Percentiles rank a stretch among this genome's conserved stretches.
These are phyloP conservation scores for Chytriomyces sp. DNA, from an alignment of 192 early-diverging fungal species.

Conservation along the genomic window DNA sequence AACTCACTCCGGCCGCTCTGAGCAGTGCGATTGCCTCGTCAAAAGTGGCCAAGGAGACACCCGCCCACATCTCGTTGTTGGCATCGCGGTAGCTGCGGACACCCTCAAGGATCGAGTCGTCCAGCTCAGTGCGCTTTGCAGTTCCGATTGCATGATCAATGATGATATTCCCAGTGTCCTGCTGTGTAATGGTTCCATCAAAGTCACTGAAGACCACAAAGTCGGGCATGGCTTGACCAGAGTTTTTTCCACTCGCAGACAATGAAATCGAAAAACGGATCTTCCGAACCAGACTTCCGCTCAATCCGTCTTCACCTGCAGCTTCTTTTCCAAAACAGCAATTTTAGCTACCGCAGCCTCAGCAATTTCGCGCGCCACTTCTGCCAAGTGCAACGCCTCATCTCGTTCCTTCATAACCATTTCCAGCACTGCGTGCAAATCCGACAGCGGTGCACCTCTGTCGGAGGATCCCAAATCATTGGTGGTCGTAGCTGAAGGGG, in stretches of 20 bases:
- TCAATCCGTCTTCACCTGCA: neutral
- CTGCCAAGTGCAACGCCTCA: constrained; percentile 10
- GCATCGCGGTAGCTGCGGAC: constrained; percentile 44
- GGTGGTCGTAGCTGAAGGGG: no score
- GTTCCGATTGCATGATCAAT: constrained; percentile 48
- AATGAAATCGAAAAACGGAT: neutral
- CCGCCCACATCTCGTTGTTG: constrained; percentile 56
- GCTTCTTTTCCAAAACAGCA: neutral
- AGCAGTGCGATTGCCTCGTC: constrained; percentile 48
- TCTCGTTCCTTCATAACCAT: constrained; percentile 11
- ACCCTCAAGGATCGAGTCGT: constrained; percentile 44
- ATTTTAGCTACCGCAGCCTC: neutral
- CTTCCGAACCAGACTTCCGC: neutral
- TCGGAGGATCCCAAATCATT: no score
- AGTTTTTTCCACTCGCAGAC: neutral
- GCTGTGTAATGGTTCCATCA: constrained; percentile 27
- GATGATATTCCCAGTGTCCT: constrained; percentile 50
- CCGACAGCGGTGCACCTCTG: neutral
- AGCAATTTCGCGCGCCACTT: neutral
- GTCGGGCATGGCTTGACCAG: neutral
- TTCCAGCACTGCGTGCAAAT: neutral
- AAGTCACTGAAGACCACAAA: constrained; percentile 23
- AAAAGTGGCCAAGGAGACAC: constrained; percentile 44
- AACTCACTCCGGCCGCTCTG: constrained; percentile 25
- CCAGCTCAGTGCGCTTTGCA: neutral